Evolutionary conservation across 1,284 basidiomycete genomes (phyloP), one percentile per base, ranked within the genome.

Genomic region (Ganoderma lucidum): DNA sequence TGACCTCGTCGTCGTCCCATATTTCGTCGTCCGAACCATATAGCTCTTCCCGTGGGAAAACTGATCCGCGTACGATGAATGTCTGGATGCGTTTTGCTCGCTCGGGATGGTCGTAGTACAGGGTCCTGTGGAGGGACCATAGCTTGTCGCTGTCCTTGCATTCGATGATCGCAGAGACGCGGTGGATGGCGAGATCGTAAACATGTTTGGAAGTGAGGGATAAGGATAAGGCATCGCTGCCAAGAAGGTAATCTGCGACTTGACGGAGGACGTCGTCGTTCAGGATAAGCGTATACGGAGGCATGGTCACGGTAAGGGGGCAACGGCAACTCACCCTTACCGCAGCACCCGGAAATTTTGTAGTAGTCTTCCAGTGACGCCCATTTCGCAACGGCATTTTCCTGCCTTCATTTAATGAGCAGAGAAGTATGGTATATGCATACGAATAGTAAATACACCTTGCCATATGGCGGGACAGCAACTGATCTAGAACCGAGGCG

Each of bases 181-280:
- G 56, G 1, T 51, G 23, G 14, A 60, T 51, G 44, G 66, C 70
- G 23, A 71, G 35, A 8, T n/a, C 32, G 44, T 60, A 48, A 15
- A 67, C 17, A 8, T 48, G 55, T 48, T 65, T 66, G 1, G 55
- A 63, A 6, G 66, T 58, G 39, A 71, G 62, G 28, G 66, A 55
- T 62, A 63, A 55, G 8, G 62, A 45, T 55, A 71, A 55, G 4
- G 70, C 70, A 41, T 65, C 51, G 3, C 39, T n/a, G 8, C 69
- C 65, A 23, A 48, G 23, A 6, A 67, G 15, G 39, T 64, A 30
- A 5, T 58, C 48, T n/a, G 64, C 44, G 30, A 70, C 44, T 6
- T 32, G 19, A 3, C 44, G 58, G 14, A 70, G 69, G 17, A 62
- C 63, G 58, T 70, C 69, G 41, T 70, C 63, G 39, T 62, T 56